Conservation (phyloP, 2,329 filamentous ascomycete species). For the Talaromyces albobiverticillius region DNA sequence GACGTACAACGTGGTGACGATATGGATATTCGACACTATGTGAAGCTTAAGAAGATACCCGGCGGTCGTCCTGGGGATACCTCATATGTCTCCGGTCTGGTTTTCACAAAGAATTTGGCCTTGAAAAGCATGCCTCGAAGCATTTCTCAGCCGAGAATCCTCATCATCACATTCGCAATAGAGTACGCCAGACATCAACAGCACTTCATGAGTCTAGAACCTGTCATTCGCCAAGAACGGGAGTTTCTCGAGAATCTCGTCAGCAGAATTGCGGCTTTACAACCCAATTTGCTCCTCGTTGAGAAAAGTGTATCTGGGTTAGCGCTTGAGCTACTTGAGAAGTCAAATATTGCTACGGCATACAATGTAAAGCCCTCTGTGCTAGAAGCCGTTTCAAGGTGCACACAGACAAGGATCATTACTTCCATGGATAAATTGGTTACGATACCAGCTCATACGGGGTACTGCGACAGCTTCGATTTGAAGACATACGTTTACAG, state of each 20-base stretch:
- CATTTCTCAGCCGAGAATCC: constrained; percentile 78
- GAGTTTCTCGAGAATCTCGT: constrained; percentile 92
- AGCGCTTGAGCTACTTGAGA: constrained; percentile 81
- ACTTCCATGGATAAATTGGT: constrained; percentile 93
- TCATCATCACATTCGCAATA: constrained; percentile 91
- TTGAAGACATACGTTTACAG: constrained; percentile 92
- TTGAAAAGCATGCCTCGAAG: constrained; percentile 93
- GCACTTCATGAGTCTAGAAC: constrained; percentile 97
- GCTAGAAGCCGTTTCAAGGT: constrained; percentile 89
- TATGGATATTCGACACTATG: constrained; percentile 96
- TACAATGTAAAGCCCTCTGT: constrained; percentile 98
- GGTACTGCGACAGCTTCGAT: constrained; percentile 82
- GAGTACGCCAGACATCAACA: constrained; percentile 91
- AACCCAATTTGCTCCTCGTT: constrained; percentile 83
- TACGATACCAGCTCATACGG: constrained; percentile 69
- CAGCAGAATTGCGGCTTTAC: constrained; percentile 80
- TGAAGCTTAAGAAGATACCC: constrained; percentile 95
- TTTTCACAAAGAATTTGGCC: constrained; percentile 96
- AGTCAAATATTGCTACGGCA: constrained; percentile 86
- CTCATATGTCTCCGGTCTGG: constrained; percentile 91
- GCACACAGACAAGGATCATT: constrained; percentile 86
- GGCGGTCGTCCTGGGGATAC: constrained; percentile 88
- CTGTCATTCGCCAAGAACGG: constrained; percentile 92
- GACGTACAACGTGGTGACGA: constrained; percentile 87
- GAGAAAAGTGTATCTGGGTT: constrained; percentile 90